Percentiles rank a stretch among this genome's conserved stretches.
These are phyloP conservation scores for Penicillium sclerotigenum DNA, from an alignment of 2,329 filamentous ascomycete genomes.

Conservation along the genomic window DNA sequence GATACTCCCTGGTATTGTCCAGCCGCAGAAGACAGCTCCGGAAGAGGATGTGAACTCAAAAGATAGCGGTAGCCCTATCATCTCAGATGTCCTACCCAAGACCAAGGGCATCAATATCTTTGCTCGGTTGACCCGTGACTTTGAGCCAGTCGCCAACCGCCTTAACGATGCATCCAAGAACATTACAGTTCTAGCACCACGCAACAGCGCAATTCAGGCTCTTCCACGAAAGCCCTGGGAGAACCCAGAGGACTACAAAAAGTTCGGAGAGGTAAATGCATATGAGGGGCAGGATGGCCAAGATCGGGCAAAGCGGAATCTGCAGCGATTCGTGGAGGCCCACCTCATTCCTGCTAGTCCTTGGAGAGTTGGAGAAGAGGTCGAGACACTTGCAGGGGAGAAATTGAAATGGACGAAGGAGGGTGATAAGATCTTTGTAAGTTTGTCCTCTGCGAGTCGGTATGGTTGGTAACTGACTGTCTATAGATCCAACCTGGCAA, in stretches of 20 bases:
- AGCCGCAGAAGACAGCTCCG: slow-evolving; percentile 20
- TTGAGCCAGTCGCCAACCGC: slow-evolving; percentile 64
- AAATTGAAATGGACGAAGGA: slow-evolving; percentile 80
- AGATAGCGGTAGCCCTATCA: slow-evolving; percentile 54
- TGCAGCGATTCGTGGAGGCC: slow-evolving; percentile 77
- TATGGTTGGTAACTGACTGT: not conserved
- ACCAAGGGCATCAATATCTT: slow-evolving; percentile 80
- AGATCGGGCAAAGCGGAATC: slow-evolving; percentile 71
- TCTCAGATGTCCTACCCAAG: slow-evolving; percentile 80
- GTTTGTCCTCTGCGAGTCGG: slow-evolving; percentile 30
- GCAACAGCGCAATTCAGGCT: slow-evolving; percentile 74
- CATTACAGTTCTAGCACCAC: slow-evolving; percentile 81
- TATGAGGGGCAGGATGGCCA: slow-evolving; percentile 74
- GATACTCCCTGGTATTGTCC: slow-evolving; percentile 20
- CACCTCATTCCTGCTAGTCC: slow-evolving; percentile 75
- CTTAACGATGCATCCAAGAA: slow-evolving; percentile 66
- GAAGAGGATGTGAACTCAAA: slow-evolving; percentile 12
- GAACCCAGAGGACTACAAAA: slow-evolving; percentile 67
- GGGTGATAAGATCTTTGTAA: slow-evolving; percentile 61
- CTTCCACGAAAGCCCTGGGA: slow-evolving; percentile 75
- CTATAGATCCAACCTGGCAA: slow-evolving; percentile 63
- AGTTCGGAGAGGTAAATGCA: slow-evolving; percentile 60
- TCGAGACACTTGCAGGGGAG: slow-evolving; percentile 64
- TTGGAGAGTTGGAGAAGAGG: slow-evolving; percentile 67
- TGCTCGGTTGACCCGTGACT: slow-evolving; percentile 73